Base-by-base conservation (phyloP, 768 basidiomycete genomes). In the Ephemerocybe angulata region DNA sequence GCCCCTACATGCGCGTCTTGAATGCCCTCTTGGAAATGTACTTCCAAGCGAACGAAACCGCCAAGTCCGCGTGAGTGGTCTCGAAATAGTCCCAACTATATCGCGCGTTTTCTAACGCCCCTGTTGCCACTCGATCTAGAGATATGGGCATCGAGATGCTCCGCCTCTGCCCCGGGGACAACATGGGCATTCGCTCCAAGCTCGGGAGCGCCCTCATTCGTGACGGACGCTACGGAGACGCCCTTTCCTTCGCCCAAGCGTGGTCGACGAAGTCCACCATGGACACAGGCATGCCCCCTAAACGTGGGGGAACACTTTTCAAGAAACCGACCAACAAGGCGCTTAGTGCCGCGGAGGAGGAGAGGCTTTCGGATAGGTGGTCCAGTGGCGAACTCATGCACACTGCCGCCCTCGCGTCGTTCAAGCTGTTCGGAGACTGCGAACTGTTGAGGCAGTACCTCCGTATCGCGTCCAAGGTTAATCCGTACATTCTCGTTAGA, bases 401-500 rank as follows among this genome's bases (percentile, higher is more conserved):
- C 60, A 71, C 72, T 12, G 76, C 72, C 13, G 77, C 77, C 1
- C 59, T 77, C n/a, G 75, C 78, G 2, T 62, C 70, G 0, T 78
- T 74, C 69, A 71, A 63, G 48, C 58, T 76, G 2, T 75, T 64
- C 54, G 77, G 76, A 2, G 73, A 78, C 54, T 71, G 69, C 54
- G 56, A 62, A 3, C 62, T 73, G 30, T 67, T 73, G 5, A 60
- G 72, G 3, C 75, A 75, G 56, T 78, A 75, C 58, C 64, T 79
- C 27, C 61, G 62, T 35, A 63, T 74, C 6, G 72, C 72, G 2
- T 71, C 67, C 2, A 63, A 58, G 37, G 52, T 58, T 3, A 72
- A 73, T 55, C 73, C 73, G 0, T 49, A 61, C 42, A 64, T 78
- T 25, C 58, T 78, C 10, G 53, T 72, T 30, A 77, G 73, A 54